Conservation (phyloP, 345 rosid genomes). For the Linum trigynum region DNA sequence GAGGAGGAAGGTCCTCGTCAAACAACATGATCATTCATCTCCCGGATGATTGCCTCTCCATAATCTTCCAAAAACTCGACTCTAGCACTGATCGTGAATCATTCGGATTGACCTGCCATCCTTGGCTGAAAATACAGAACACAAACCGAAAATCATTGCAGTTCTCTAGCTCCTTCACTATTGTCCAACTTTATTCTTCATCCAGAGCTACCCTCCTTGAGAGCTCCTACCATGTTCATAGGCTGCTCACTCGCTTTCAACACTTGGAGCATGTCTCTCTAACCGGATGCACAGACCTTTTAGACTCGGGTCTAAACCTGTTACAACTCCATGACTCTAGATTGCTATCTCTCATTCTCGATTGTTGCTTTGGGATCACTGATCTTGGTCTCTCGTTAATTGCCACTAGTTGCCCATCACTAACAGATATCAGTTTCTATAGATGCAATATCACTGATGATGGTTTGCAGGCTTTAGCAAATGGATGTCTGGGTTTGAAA, state of each 20-base stretch:
- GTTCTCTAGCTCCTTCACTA: conserved; percentile 45
- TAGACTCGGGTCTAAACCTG: conserved; percentile 44
- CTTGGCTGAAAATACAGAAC: conserved; percentile 61
- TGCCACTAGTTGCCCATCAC: conserved; percentile 41
- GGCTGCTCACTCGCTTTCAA: conserved; percentile 59
- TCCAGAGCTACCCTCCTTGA: conserved; percentile 24
- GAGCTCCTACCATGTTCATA: conserved; percentile 34
- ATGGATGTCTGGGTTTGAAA: conserved; percentile 32
- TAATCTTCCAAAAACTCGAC: conserved; percentile 43
- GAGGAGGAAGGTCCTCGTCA: too few species aligned
- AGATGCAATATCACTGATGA: conserved; percentile 45
- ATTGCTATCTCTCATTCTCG: conserved; percentile 43
- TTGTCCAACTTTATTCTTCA: conserved; percentile 18
- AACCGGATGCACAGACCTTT: conserved; percentile 50
- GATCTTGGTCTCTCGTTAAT: conserved; percentile 45
- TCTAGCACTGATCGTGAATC: conserved; percentile 46
- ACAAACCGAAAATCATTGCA: conserved; percentile 38
- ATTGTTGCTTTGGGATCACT: conserved; percentile 55
- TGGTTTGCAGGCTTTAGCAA: conserved; percentile 45
- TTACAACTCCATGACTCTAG: conserved; percentile 39
- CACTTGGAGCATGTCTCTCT: conserved; percentile 46
- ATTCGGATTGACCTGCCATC: conserved; percentile 63
- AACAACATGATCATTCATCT: conserved; percentile 47
- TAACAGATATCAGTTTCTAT: conserved; percentile 46
- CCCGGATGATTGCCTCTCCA: conserved; percentile 66